Percentiles rank a stretch among this genome's conserved stretches.
Conservation (phyloP, 2,329 filamentous ascomycete species). For the Fusarium nygamai region DNA sequence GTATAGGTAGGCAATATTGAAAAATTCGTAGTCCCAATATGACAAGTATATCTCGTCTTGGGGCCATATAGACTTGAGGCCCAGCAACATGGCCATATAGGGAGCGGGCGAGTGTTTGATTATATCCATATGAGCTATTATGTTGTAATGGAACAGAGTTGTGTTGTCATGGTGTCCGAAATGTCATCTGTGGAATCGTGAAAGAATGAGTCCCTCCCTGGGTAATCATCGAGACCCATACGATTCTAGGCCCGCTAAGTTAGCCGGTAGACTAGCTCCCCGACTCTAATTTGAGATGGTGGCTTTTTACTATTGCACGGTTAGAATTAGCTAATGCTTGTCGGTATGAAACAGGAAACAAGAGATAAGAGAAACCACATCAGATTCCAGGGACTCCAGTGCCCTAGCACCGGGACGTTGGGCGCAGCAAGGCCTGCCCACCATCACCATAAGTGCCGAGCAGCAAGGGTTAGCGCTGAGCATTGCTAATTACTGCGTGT, state of each 20-base stretch:
- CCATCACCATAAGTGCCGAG: slow-evolving; percentile 38
- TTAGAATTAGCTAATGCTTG: slow-evolving; percentile 5
- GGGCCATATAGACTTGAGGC: background rate
- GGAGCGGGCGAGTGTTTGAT: too few species aligned
- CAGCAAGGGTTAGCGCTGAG: slow-evolving; percentile 32
- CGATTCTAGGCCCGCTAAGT: background rate
- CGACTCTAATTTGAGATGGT: slow-evolving; percentile 18
- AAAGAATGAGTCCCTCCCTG: background rate
- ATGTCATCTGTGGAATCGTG: background rate
- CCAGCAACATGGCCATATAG: background rate
- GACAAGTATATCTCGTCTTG: background rate
- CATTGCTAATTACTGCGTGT: slow-evolving; percentile 17
- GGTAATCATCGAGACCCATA: slow-evolving; percentile 6
- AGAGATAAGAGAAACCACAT: slow-evolving; percentile 17
- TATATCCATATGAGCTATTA: background rate
- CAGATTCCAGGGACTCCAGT: slow-evolving; percentile 19
- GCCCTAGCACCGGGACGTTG: slow-evolving; percentile 31
- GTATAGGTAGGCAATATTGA: background rate
- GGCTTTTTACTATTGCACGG: slow-evolving; percentile 9
- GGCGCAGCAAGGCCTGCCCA: slow-evolving; percentile 36
- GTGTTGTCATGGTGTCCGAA: background rate
- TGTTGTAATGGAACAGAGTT: background rate
- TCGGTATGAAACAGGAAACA: slow-evolving; percentile 29
- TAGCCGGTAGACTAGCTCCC: slow-evolving; percentile 4
- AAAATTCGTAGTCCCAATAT: background rate